Base-by-base conservation (phyloP, 352 stramenopile species). In the Phytopythium litorale region DNA sequence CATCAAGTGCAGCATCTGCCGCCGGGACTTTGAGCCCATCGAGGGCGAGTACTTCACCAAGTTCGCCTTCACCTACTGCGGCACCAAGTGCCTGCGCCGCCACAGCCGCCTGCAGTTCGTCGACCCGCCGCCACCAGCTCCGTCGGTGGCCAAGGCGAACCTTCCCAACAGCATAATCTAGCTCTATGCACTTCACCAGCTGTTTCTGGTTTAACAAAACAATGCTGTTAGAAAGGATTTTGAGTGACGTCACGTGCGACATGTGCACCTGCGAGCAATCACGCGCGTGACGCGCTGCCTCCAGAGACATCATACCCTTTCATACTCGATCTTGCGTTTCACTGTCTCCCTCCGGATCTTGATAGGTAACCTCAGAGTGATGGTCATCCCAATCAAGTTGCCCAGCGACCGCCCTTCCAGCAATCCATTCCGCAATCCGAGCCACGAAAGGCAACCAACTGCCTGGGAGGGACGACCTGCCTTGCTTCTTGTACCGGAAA, bases 1-100 rank as follows among this genome's bases (percentile, higher is more conserved):
- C 43, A 60, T 93, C 38, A 68, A 76, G 46, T 95, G 86, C 68
- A 91, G 73, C 28, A 88, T 95, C 60, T 95, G 86, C 66, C 38
- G 54, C 8, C 73, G 79, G 30, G 72, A 66, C 57, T 95, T 95
- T 61, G 86, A 95, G 68, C 86, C 86, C 11, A 85, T 95, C 60
- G 84, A 89, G 19, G 86, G 86, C 30, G 84, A 95, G 65, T 95
- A 93, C 67, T 95, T 92, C 43, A 88, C 86, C 52, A 95, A 95
- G 70, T 93, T 92, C 55, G 65, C 73, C 56, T 95, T 91, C 62
- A 76, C 68, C 16, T 95, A 95, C 66, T 95, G 86, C 63, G 77
- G 78, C 52, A 89, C 82, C 54, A 93, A 95, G 66, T 95, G 86
- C 43, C 74, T 95, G 18, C 80, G 82, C 21, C 81, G 80, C 68